Conservation (phyloP, 331 rosid species). For the Quercus lobata region DNA sequence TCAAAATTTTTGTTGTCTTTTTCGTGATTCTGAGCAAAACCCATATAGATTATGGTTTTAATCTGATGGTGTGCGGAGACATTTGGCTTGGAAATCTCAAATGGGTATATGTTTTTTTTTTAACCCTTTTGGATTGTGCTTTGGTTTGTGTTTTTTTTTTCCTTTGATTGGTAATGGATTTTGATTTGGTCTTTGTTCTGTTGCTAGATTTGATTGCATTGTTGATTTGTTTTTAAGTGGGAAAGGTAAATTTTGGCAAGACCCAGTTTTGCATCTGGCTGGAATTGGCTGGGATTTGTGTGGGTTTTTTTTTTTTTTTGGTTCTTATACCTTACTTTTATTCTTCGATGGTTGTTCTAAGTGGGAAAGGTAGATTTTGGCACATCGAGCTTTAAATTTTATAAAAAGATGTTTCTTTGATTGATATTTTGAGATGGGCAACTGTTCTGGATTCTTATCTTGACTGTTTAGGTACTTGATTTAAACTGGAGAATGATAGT, state of each 20-base stretch:
- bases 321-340: constrained; percentile 7
- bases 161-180: constrained; percentile 30
- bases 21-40: constrained; percentile 3
- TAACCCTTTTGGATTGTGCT: constrained; percentile 17
- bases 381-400: not conserved
- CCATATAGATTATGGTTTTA: constrained; percentile 12
- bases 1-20: not conserved
- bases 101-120: constrained; percentile 30
- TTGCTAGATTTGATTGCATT: constrained; percentile 24
- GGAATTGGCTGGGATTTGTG: constrained; percentile 1
- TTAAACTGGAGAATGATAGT: constrained; percentile 4
- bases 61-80: constrained; percentile 25
- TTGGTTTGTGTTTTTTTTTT: constrained; percentile 36
- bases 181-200: constrained; percentile 16
- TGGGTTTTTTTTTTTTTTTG: constrained; percentile 15
- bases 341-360: constrained; percentile 3
- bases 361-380: constrained; percentile 22
- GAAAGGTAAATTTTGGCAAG: constrained; percentile 1
- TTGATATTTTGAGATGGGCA: constrained; percentile 15
- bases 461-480: constrained; percentile 17
- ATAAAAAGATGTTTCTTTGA: not conserved
- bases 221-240: constrained; percentile 17
- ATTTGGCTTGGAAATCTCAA: constrained; percentile 42
- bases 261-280: constrained; percentile 6
- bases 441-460: not conserved